Conservation (phyloP, 148 eudicot species). For the Cornus suecica region DNA sequence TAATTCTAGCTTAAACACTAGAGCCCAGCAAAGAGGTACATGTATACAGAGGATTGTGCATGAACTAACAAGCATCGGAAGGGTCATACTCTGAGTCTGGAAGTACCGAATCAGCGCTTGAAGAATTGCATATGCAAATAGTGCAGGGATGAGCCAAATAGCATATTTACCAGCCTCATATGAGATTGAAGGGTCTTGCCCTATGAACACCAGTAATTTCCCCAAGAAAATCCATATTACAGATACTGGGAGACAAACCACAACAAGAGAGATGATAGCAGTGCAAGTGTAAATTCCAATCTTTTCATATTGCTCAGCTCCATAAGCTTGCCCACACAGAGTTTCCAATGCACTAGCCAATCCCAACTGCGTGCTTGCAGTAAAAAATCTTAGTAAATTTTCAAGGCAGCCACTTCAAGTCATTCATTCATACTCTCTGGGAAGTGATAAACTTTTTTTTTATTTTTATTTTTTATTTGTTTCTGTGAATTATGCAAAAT, state of each 20-base stretch:
- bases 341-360: slow-evolving; percentile 45
- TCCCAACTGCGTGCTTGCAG: slow-evolving; percentile 24
- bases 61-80: slow-evolving; percentile 37
- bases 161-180: slow-evolving; percentile 26
- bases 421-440: no score
- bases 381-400: no score
- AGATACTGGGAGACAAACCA: slow-evolving; percentile 30
- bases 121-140: slow-evolving; percentile 26
- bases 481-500: no score
- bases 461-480: no score
- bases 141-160: slow-evolving; percentile 26
- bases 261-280: slow-evolving; percentile 8
- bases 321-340: slow-evolving; percentile 50
- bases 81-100: slow-evolving; percentile 33
- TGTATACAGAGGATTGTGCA: slow-evolving; percentile 21
- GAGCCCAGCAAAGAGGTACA: slow-evolving; percentile 38
- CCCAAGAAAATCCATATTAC: slow-evolving; percentile 40
- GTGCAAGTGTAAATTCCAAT: slow-evolving; percentile 22
- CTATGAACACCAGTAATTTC: slow-evolving; percentile 18
- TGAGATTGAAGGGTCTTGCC: slow-evolving; percentile 39
- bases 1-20: slow-evolving; percentile 26
- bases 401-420: no score
- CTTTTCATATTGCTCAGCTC: slow-evolving; percentile 38
- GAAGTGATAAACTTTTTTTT: no score
- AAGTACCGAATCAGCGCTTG: slow-evolving; percentile 27